Percentiles rank a stretch among this genome's conserved stretches.
phyloP scores from a whole-genome alignment of 129 eudicot genomes.

The Scalesia atractyloides region DNA sequence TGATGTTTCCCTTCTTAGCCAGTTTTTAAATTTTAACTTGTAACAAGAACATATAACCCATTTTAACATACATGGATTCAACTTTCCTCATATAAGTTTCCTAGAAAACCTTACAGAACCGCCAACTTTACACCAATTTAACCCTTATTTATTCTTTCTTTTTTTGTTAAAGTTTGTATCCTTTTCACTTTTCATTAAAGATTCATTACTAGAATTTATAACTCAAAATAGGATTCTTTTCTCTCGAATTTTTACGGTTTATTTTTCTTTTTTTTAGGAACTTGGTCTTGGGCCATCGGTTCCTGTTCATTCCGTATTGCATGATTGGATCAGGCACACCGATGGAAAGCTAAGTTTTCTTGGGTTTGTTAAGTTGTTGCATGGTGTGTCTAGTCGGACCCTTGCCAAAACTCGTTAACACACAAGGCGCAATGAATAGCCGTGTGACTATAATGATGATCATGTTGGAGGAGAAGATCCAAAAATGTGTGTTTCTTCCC shows the following conservation, averaged over 20 bases:
- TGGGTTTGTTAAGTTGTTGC: conserved; percentile 86
- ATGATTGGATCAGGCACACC: conserved; percentile 94
- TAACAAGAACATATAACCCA: too few relatives aligned
- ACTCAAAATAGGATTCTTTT: neutral
- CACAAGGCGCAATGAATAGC: neutral
- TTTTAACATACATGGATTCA: too few relatives aligned
- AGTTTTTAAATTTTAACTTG: too few relatives aligned
- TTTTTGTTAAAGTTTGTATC: conserved; percentile 1
- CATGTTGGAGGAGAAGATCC: conserved; percentile 23
- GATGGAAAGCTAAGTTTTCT: conserved; percentile 98
- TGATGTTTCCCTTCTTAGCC: too few relatives aligned
- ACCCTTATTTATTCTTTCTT: neutral
- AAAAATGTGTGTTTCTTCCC: conserved; percentile 21
- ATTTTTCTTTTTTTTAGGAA: conserved; percentile 54
- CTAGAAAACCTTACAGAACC: neutral
- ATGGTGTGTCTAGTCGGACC: conserved; percentile 76
- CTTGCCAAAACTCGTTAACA: conserved; percentile 59
- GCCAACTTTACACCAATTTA: neutral
- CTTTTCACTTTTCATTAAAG: conserved; percentile 14
- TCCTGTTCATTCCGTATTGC: conserved; percentile 88
- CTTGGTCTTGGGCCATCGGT: conserved; percentile 90
- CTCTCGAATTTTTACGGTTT: neutral
- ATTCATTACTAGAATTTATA: neutral
- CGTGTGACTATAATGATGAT: neutral
- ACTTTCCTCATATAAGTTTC: neutral